Evolutionary conservation across 73 alveolate species (phyloP), one percentile per base, ranked within the genome.

Genomic region (Loxodes magnus): DNA sequence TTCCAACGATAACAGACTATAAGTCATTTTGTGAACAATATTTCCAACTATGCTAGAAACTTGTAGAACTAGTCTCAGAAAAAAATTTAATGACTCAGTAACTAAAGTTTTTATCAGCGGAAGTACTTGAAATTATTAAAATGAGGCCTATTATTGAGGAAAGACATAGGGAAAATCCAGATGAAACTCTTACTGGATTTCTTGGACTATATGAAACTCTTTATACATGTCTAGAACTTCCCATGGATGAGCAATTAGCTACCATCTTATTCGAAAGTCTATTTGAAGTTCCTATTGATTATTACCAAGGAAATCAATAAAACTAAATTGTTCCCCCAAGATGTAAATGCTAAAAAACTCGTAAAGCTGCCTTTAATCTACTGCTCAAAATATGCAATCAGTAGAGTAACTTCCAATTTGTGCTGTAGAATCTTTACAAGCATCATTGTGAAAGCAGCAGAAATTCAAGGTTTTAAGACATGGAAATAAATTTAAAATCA

Each of bases 321-420:
- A n/a, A 12, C 1, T 33, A 12, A 33, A 33, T 10, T 15, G 22
- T 41, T 46, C 35, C 59, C 10, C 90, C 90, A 0, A 75, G 69
- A 41, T 75, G 73, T 56, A 75, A 75, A 35, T 25, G 64, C 31
- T 58, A 55, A 39, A 35, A 51, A 0, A 75, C 90, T 2, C 53
- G 83, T 27, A 75, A 68, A 64, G 75, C 67, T 56, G 90, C 90
- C 14, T 75, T 75, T 35, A 67, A 59, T 29, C 41, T 75, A 7
- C 46, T 75, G 41, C 16, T 38, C 3, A 41, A 73, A 4, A 37
- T 75, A 20, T 68, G 90, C 51, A 58, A 58, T 20, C 6, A 35
- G 15, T 28, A 51, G 36, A 64, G 61, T n/a, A 60, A 71, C n/a
- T 50, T 37, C 35, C 19, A 25, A 4, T 24, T 24, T 9, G 34